These are phyloP conservation scores for Lecanicillium sp. DNA, from an alignment of 2,329 filamentous ascomycete genomes.

Conservation along the genomic window DNA sequence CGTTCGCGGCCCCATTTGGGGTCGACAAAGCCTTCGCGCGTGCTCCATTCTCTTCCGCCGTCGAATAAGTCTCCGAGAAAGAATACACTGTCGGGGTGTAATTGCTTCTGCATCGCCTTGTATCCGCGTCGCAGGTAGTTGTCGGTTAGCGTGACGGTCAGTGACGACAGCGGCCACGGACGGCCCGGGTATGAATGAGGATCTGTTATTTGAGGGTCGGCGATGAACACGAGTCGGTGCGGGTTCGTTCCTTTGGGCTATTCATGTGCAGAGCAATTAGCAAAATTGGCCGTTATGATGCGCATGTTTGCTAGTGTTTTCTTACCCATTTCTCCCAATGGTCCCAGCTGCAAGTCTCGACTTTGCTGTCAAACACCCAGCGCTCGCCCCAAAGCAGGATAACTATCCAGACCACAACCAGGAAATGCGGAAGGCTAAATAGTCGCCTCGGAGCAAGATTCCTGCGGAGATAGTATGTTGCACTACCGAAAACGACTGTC, in stretches of 20 bases:
- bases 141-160: constrained; percentile 63
- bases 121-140: constrained; percentile 83
- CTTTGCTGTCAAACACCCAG: constrained; percentile 62
- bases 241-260: constrained; percentile 72
- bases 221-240: constrained; percentile 76
- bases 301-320: constrained; percentile 7
- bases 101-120: constrained; percentile 60
- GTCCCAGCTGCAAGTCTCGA: constrained; percentile 70
- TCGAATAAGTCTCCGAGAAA: constrained; percentile 95
- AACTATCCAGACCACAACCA: constrained; percentile 67
- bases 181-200: constrained; percentile 90
- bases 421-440: constrained; percentile 54
- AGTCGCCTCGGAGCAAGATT: constrained; percentile 44
- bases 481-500: constrained; percentile 20
- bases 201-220: constrained; percentile 87
- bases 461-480: constrained; percentile 18
- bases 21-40: constrained; percentile 52
- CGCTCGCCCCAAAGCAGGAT: constrained; percentile 80
- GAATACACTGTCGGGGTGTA: constrained; percentile 80
- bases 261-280: constrained; percentile 6
- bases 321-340: constrained; percentile 90
- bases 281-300: too few species aligned
- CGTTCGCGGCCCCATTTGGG: constrained; percentile 47
- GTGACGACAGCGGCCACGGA: constrained; percentile 46
- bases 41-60: constrained; percentile 91